phyloP scores from a whole-genome alignment of 1,284 basidiomycete species.

The Moesziomyces antarcticus region DNA sequence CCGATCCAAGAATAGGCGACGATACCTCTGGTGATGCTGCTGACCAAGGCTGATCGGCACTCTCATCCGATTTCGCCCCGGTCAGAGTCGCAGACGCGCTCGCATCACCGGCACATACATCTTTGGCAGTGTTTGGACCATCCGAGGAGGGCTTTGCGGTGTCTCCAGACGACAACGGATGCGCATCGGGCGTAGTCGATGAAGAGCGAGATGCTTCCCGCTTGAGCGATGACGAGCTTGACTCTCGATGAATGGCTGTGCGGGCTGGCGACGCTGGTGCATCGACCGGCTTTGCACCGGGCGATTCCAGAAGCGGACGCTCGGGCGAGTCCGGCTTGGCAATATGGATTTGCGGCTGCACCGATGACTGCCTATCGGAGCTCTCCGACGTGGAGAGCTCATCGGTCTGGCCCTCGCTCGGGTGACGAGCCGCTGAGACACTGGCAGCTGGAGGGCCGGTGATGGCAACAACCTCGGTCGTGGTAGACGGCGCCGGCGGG shows the following conservation, averaged over 20 bases:
- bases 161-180: not conserved
- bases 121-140: not conserved
- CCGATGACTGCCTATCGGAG: not conserved
- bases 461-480: slow-evolving; percentile 27
- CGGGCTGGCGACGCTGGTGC: not conserved
- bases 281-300: not conserved
- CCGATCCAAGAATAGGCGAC: slow-evolving; percentile 21
- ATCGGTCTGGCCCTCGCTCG: not conserved
- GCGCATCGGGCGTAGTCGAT: not conserved
- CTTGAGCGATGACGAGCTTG: not conserved
- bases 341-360: not conserved
- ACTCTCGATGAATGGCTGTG: not conserved
- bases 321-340: not conserved
- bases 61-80: slow-evolving; percentile 3
- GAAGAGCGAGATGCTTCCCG: not conserved
- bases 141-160: not conserved
- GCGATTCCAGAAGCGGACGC: not conserved
- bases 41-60: slow-evolving; percentile 9
- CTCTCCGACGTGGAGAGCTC: not conserved
- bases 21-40: slow-evolving; percentile 4
- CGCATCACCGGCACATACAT: no score
- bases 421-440: not conserved
- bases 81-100: not conserved
- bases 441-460: slow-evolving; percentile 10
- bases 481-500: slow-evolving; percentile 38